A percentile compares a stretch with the other conserved stretches of the same genome.
phyloP scores from a whole-genome alignment of 306 rosid species.

The Coriaria nepalensis region DNA sequence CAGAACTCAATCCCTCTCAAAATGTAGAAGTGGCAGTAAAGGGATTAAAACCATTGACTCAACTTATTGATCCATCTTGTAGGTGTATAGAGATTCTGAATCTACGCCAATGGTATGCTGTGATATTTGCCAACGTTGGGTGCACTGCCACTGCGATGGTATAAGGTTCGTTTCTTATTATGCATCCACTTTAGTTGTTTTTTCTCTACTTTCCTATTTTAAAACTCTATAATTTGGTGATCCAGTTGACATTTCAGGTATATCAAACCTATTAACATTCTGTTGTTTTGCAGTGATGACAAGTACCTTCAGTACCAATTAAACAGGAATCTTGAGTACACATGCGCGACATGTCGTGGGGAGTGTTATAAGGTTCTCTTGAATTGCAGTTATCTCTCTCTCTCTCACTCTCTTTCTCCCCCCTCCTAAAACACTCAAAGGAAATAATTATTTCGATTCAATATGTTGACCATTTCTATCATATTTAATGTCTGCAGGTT shows the following conservation, averaged over 20 bases:
- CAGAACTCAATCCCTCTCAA: background rate
- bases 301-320: constrained; percentile 83
- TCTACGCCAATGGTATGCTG: constrained; percentile 99
- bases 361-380: constrained; percentile 79
- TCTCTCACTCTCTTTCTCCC: background rate
- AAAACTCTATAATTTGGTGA: too few species aligned
- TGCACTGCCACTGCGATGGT: constrained; percentile 94
- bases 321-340: constrained; percentile 87
- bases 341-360: constrained; percentile 93
- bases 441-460: too few species aligned
- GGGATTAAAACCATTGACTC: constrained; percentile 11
- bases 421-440: background rate
- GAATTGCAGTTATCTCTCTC: too few species aligned
- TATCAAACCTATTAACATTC: too few species aligned
- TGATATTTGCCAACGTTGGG: constrained; percentile 97
- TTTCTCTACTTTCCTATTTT: too few species aligned
- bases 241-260: too few species aligned
- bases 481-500: constrained; percentile 34
- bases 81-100: constrained; percentile 99
- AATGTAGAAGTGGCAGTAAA: background rate
- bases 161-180: constrained; percentile 48
- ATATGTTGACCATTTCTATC: too few species aligned
- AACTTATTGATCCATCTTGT: constrained; percentile 19
- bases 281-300: constrained; percentile 61
- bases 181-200: too few species aligned